Conservation (phyloP, 2,329 filamentous ascomycete species). For the Fonsecaea multimorphosa region DNA sequence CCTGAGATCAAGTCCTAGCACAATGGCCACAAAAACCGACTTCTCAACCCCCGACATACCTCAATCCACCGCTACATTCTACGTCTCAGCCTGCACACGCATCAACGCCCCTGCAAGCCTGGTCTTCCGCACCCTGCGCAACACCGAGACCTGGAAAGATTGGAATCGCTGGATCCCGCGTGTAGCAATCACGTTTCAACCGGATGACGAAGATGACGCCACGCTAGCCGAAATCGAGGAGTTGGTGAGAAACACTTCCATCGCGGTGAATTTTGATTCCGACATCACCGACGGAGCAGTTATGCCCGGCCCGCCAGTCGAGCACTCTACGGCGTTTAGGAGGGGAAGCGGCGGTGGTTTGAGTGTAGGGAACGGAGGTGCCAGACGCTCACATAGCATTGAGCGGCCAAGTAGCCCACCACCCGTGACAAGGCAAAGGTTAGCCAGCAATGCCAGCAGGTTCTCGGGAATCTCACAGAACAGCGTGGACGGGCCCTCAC, state of each 20-base stretch:
- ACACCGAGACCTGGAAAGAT: slow-evolving; percentile 53
- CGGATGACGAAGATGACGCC: slow-evolving; percentile 35
- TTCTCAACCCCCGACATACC: slow-evolving; percentile 45
- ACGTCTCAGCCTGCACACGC: slow-evolving; percentile 45
- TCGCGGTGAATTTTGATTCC: slow-evolving; percentile 38
- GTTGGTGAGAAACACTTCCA: slow-evolving; percentile 38
- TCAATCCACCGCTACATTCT: slow-evolving; percentile 42
- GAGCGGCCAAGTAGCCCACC: slow-evolving; percentile 19
- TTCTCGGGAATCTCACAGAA: slow-evolving; percentile 18
- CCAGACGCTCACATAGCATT: background rate
- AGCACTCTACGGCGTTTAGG: slow-evolving; percentile 6
- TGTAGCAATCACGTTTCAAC: slow-evolving; percentile 53
- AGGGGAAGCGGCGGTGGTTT: slow-evolving; percentile 14
- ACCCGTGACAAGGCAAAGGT: slow-evolving; percentile 30
- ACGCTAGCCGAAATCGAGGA: slow-evolving; percentile 37
- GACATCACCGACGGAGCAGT: slow-evolving; percentile 36
- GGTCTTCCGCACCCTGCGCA: slow-evolving; percentile 53
- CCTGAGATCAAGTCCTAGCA: background rate
- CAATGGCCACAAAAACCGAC: slow-evolving; percentile 30
- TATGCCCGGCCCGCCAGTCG: background rate
- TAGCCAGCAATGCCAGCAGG: slow-evolving; percentile 34
- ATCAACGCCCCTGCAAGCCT: slow-evolving; percentile 51
- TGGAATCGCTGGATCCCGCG: slow-evolving; percentile 57
- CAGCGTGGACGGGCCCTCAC: slow-evolving; percentile 18
- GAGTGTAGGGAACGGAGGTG: slow-evolving; percentile 12